Conservation (phyloP, 2,329 filamentous ascomycete species). For the Trichocomaceae sp. region DNA sequence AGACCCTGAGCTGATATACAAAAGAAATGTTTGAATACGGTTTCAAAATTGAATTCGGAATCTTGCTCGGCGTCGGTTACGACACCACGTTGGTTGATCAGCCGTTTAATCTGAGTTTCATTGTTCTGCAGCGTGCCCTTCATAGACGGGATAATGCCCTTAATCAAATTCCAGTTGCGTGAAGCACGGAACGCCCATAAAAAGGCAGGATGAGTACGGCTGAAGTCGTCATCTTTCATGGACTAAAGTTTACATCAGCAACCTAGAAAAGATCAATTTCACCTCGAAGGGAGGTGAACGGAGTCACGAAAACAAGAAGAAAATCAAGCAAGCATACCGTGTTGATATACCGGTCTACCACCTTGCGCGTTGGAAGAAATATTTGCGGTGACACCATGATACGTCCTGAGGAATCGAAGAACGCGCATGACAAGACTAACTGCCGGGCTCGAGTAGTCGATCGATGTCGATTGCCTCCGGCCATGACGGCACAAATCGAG, state of each 20-base stretch:
- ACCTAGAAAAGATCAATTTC: background rate
- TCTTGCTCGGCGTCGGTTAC: constrained; percentile 41
- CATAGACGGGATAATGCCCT: constrained; percentile 65
- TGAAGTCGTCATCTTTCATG: constrained; percentile 67
- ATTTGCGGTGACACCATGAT: constrained; percentile 44
- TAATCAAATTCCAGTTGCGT: constrained; percentile 66
- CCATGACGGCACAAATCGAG: constrained; percentile 49
- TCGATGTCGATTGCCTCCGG: constrained; percentile 47
- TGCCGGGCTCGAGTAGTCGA: constrained; percentile 57
- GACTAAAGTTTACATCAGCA: constrained; percentile 28
- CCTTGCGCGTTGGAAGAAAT: constrained; percentile 51
- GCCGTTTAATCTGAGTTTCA: constrained; percentile 42
- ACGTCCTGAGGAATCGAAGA: constrained; percentile 39
- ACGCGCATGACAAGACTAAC: constrained; percentile 44
- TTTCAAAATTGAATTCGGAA: constrained; percentile 62
- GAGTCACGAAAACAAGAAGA: background rate
- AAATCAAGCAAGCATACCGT: constrained; percentile 39
- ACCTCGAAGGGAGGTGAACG: background rate
- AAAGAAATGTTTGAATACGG: constrained; percentile 75
- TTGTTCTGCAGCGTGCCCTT: constrained; percentile 56
- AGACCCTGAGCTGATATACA: constrained; percentile 72
- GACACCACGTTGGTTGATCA: constrained; percentile 42
- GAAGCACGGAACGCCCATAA: constrained; percentile 82
- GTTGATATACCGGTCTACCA: constrained; percentile 70
- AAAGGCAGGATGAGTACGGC: constrained; percentile 69